These are phyloP conservation scores for Phytophthora europaea DNA, from an alignment of 352 stramenopile species.

Conservation along the genomic window DNA sequence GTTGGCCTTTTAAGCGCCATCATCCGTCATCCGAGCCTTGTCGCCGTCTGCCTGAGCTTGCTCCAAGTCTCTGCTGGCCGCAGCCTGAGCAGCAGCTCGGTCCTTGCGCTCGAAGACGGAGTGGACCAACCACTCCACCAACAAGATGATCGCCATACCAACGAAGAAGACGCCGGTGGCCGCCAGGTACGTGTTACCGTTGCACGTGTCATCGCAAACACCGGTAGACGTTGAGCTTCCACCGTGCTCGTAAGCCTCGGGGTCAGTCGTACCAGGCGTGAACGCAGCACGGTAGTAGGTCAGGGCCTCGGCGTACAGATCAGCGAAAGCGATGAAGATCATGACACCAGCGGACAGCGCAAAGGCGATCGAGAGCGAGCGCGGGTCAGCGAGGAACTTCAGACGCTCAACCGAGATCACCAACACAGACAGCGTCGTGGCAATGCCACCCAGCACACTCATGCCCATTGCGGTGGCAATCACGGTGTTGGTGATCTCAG, in stretches of 20 bases:
- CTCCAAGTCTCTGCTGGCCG: constrained; percentile 14
- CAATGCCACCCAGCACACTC: constrained; percentile 74
- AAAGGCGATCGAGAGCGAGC: constrained; percentile 70
- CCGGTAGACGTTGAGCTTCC: constrained; percentile 39
- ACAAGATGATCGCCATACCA: constrained; percentile 68
- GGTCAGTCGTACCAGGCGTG: constrained; percentile 59
- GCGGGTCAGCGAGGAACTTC: constrained; percentile 69
- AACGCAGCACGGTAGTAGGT: constrained; percentile 66
- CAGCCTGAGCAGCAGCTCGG: constrained; percentile 8
- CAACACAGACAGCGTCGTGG: constrained; percentile 66
- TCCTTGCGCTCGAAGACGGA: constrained; percentile 45
- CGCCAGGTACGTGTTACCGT: constrained; percentile 68
- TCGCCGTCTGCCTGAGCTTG: constrained; percentile 19
- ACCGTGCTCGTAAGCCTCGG: constrained; percentile 76
- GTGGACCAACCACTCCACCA: constrained; percentile 78
- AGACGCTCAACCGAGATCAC: constrained; percentile 66
- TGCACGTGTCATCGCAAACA: constrained; percentile 69
- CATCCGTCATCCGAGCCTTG: constrained; percentile 12
- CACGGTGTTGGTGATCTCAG: constrained; percentile 55
- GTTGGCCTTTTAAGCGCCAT: background rate
- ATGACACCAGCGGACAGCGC: constrained; percentile 79
- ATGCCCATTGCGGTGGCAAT: constrained; percentile 72
- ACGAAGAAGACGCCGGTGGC: constrained; percentile 62
- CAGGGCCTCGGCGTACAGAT: constrained; percentile 65
- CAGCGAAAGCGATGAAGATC: constrained; percentile 76